Conservation (phyloP, 371 early-diverging fungal species). For the Rhizoclosmatium hyalinum region DNA sequence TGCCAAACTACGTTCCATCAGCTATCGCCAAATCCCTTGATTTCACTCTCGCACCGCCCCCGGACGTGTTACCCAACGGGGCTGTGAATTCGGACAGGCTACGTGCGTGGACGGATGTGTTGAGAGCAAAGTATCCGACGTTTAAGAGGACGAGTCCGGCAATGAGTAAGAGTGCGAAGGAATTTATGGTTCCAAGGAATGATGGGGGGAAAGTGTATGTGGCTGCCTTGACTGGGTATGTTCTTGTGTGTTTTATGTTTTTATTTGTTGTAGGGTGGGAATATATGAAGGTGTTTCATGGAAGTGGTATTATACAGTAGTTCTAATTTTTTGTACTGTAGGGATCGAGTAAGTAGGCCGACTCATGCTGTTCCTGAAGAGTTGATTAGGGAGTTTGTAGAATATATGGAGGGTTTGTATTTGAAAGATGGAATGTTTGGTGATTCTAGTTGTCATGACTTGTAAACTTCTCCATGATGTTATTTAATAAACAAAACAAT, state of each 20-base stretch:
- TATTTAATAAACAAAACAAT: no score
- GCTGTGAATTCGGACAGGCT: background rate
- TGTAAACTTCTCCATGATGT: background rate
- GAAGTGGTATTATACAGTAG: background rate
- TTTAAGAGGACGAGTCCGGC: conserved; percentile 14
- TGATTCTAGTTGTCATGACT: conserved; percentile 21
- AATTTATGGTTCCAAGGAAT: conserved; percentile 4
- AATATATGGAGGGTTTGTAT: conserved; percentile 15
- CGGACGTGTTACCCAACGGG: background rate
- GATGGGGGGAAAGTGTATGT: background rate
- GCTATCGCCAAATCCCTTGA: background rate
- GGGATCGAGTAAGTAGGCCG: conserved; percentile 12
- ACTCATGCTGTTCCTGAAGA: conserved; percentile 14
- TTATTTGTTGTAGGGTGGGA: no score
- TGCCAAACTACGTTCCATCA: background rate
- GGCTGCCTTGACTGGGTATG: background rate
- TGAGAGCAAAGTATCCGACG: conserved; percentile 18
- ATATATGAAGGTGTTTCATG: background rate
- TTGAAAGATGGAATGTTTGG: conserved; percentile 14
- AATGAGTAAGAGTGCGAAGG: conserved; percentile 20
- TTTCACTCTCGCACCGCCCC: conserved; percentile 4
- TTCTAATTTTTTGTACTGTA: background rate
- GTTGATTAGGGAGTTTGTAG: conserved; percentile 10
- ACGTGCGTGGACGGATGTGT: conserved; percentile 22
- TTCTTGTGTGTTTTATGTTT: no score